Evolutionary conservation across 2,329 filamentous ascomycete species (phyloP).

Genomic region (Piedraia hortae): DNA sequence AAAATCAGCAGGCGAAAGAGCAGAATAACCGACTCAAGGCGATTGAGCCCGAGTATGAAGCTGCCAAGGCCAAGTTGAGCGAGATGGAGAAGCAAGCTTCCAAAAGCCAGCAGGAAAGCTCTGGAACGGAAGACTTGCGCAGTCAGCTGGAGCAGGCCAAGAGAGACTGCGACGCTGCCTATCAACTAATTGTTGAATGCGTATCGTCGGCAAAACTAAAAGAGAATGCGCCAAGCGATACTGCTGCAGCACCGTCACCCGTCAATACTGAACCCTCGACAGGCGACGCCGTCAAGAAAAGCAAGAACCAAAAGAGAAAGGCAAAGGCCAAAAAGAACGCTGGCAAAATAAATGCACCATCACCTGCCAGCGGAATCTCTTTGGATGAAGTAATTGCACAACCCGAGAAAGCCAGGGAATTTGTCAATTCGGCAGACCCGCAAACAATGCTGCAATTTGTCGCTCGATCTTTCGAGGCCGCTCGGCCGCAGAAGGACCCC

Average conservation of each 20-base stretch:
- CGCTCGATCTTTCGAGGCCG: constrained; percentile 1
- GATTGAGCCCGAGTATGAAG: too few relatives aligned
- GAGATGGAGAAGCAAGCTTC: too few relatives aligned
- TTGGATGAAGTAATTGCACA: constrained; percentile 4
- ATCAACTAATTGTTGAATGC: constrained; percentile 12
- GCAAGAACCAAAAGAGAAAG: constrained; percentile 49
- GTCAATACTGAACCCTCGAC: constrained; percentile 6
- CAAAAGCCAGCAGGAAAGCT: too few relatives aligned
- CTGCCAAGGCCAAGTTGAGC: too few relatives aligned
- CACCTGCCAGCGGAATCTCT: too few relatives aligned
- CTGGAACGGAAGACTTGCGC: too few relatives aligned
- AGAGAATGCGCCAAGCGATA: constrained; percentile 3
- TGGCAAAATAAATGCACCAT: too few relatives aligned
- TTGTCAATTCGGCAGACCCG: constrained; percentile 1
- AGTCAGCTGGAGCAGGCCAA: constrained; percentile 9
- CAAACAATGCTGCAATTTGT: constrained; percentile 1
- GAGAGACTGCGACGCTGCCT: constrained; percentile 11
- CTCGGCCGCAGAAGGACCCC: constrained; percentile 2
- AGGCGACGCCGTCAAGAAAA: constrained; percentile 27
- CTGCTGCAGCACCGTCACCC: constrained; percentile 5
- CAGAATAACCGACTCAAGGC: too few relatives aligned
- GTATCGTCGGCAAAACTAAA: constrained; percentile 3
- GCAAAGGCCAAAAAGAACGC: constrained; percentile 64
- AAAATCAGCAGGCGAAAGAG: too few relatives aligned
- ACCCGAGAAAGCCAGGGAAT: constrained; percentile 4